phyloP scores from a whole-genome alignment of 495 filamentous ascomycete genomes.

The Neurospora africana region DNA sequence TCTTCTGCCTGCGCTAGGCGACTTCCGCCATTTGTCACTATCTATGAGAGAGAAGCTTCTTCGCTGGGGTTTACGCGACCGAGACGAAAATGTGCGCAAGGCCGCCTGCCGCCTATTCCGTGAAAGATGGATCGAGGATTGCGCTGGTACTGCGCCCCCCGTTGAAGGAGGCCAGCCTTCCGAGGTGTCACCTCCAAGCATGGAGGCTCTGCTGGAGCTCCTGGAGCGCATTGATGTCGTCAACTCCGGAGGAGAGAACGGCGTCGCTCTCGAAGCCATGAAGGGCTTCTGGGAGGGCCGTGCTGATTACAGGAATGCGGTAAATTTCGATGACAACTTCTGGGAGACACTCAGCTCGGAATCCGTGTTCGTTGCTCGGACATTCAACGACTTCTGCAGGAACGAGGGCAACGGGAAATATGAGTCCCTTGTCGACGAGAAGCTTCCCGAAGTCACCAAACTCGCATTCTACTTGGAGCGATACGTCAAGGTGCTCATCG shows the following conservation, averaged over 20 bases:
- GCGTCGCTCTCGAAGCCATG: slow-evolving; percentile 87
- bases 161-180: slow-evolving; percentile 35
- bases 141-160: slow-evolving; percentile 51
- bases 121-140: slow-evolving; percentile 93
- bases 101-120: slow-evolving; percentile 83
- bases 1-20: slow-evolving; percentile 77
- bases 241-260: slow-evolving; percentile 80
- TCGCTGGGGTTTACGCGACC: slow-evolving; percentile 87
- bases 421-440: slow-evolving; percentile 69
- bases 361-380: slow-evolving; percentile 75
- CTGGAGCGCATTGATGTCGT: slow-evolving; percentile 89
- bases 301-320: slow-evolving; percentile 74
- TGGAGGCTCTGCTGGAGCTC: slow-evolving; percentile 74
- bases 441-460: slow-evolving; percentile 88
- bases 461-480: slow-evolving; percentile 73
- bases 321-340: slow-evolving; percentile 74
- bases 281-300: slow-evolving; percentile 90
- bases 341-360: slow-evolving; percentile 83
- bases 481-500: slow-evolving; percentile 65
- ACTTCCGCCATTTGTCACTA: slow-evolving; percentile 93
- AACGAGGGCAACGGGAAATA: slow-evolving; percentile 57
- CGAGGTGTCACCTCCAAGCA: slow-evolving; percentile 49
- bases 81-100: slow-evolving; percentile 89
- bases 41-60: slow-evolving; percentile 93
- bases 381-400: slow-evolving; percentile 87